phyloP scores from a whole-genome alignment of 2,329 filamentous ascomycete species.

The Sphaerostilbella broomeana region DNA sequence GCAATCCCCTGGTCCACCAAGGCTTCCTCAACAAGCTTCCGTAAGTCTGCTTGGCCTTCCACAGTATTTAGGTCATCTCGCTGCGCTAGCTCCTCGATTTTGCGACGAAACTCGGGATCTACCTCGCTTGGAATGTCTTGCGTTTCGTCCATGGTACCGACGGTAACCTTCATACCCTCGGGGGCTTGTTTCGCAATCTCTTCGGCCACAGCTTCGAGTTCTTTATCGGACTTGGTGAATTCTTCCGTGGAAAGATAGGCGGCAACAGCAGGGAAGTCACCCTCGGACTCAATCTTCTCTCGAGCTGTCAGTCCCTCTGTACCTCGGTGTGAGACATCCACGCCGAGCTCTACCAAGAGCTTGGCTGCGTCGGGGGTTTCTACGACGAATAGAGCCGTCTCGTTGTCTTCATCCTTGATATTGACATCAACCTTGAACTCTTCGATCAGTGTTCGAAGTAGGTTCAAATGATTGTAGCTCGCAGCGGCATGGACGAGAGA shows the following conservation, averaged over 20 bases:
- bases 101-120: slow-evolving; percentile 74
- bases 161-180: slow-evolving; percentile 66
- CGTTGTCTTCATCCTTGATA: slow-evolving; percentile 80
- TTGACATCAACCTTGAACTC: slow-evolving; percentile 76
- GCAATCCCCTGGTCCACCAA: slow-evolving; percentile 59
- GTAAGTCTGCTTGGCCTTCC: slow-evolving; percentile 71
- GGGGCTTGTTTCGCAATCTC: slow-evolving; percentile 45
- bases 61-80: slow-evolving; percentile 77
- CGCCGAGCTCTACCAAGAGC: slow-evolving; percentile 71
- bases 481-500: slow-evolving; percentile 88
- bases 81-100: slow-evolving; percentile 83
- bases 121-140: slow-evolving; percentile 56
- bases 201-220: slow-evolving; percentile 25
- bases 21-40: slow-evolving; percentile 74
- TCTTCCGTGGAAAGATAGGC: slow-evolving; percentile 54
- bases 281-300: slow-evolving; percentile 74
- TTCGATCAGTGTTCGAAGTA: slow-evolving; percentile 67
- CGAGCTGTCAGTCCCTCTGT: slow-evolving; percentile 71
- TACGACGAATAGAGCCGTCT: slow-evolving; percentile 90
- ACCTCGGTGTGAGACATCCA: slow-evolving; percentile 60
- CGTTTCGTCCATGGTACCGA: slow-evolving; percentile 64
- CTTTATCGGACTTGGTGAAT: slow-evolving; percentile 19
- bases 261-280: slow-evolving; percentile 67
- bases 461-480: slow-evolving; percentile 80
- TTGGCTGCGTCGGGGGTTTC: slow-evolving; percentile 75